A percentile compares a stretch with the other conserved stretches of the same genome.
These are phyloP conservation scores for Alternaria hordeiaustralica DNA, from an alignment of 2,329 filamentous ascomycete species.

Conservation along the genomic window DNA sequence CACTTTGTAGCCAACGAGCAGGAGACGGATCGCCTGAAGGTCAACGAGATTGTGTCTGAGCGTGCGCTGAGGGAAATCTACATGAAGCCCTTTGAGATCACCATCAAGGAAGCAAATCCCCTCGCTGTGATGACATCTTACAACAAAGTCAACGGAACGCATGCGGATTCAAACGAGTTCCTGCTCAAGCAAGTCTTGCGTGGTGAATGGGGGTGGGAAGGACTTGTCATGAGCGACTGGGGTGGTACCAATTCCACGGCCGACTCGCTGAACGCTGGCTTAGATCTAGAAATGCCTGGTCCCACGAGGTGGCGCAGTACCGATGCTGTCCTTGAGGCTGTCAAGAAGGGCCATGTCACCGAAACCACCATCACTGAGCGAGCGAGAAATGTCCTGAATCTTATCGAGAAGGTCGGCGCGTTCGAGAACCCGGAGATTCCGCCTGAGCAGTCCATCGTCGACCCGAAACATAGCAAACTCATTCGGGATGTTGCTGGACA, in stretches of 20 bases:
- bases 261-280: slow-evolving; percentile 44
- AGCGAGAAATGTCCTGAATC: slow-evolving; percentile 55
- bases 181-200: slow-evolving; percentile 72
- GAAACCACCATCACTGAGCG: slow-evolving; percentile 41
- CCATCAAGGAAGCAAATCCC: slow-evolving; percentile 72
- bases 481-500: slow-evolving; percentile 71
- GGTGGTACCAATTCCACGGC: slow-evolving; percentile 46
- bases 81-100: slow-evolving; percentile 69
- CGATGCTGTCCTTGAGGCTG: slow-evolving; percentile 63
- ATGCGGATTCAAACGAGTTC: slow-evolving; percentile 69
- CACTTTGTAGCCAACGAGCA: slow-evolving; percentile 73
- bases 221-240: slow-evolving; percentile 73
- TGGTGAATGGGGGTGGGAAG: slow-evolving; percentile 75
- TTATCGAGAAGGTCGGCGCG: slow-evolving; percentile 72
- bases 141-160: slow-evolving; percentile 74
- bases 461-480: slow-evolving; percentile 63
- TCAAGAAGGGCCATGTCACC: slow-evolving; percentile 57
- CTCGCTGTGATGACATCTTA: slow-evolving; percentile 77
- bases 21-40: slow-evolving; percentile 72
- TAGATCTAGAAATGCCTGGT: slow-evolving; percentile 50
- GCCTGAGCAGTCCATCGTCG: slow-evolving; percentile 67
- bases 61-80: slow-evolving; percentile 66
- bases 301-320: slow-evolving; percentile 70
- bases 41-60: slow-evolving; percentile 56
- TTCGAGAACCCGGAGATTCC: slow-evolving; percentile 65